Base-by-base conservation (phyloP, 129 eudicot genomes). In the Chrysanthemum makinoi region DNA sequence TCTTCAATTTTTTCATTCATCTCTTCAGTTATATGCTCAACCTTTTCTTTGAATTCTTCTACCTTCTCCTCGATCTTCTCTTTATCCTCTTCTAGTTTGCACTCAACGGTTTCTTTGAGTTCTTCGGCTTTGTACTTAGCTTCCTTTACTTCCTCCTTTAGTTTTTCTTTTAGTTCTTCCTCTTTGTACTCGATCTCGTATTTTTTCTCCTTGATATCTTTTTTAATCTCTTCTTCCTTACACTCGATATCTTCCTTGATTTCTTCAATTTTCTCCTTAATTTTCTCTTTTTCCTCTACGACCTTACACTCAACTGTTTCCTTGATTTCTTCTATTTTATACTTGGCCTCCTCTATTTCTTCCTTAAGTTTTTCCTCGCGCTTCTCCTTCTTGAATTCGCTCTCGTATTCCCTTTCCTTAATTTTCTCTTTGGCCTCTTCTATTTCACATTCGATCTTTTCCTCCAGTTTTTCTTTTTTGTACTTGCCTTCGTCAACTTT, bases 371-470 rank as follows among this genome's bases (percentile, higher is more conserved):
- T 65, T 75, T 65, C 66, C 10, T 75, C 47, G 50, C 26, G 66
- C 39, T 56, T 66, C 17, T 66, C 60, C 0, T 75, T 66, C 24
- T 75, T 75, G 44, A 66, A 55, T 30, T 75, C 30, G 35, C 8
- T 11, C 10, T 75, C 79, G 0, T 55, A 75, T 39, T 62, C 76
- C 9, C 53, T 70, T 62, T 77, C 76, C 5, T 70, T 77, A 49
- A 62, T 39, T 18, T 62, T 68, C 8, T 77, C 76, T 51, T 77
- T 77, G 2, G 33, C 65, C 9, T 77, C 81, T 62, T 69, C 71
- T 6, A 69, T 50, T 69, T 77, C 71, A 52, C 71, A 69, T 64
- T 77, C 76, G 3, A 77, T 77, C 65, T 69, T 77, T 77, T 62
- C 65, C 19, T 69, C 64, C 0, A 69, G 65, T 52, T 69, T 54